Conservation (phyloP, 83 land plant genomes). For the Picea mariana region DNA sequence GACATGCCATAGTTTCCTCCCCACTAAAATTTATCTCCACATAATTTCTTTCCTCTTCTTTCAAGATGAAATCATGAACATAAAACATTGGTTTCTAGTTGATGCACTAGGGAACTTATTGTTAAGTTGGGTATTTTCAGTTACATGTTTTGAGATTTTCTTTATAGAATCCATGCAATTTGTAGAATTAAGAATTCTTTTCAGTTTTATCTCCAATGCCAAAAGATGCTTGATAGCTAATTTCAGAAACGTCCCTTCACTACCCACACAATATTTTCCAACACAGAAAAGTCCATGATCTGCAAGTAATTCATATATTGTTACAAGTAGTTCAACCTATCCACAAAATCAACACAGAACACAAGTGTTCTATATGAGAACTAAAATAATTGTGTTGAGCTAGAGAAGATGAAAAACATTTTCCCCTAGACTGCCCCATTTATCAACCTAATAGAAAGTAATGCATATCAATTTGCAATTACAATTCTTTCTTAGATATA, state of each 20-base stretch:
- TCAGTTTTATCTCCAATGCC: slow-evolving; percentile 77
- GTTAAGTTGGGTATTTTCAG: background rate
- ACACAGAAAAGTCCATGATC: slow-evolving; percentile 76
- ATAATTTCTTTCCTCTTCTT: slow-evolving; percentile 20
- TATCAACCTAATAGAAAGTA: background rate
- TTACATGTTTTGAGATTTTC: slow-evolving; percentile 3
- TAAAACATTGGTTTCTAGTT: background rate
- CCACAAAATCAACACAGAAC: slow-evolving; percentile 4
- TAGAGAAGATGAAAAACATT: too few relatives aligned
- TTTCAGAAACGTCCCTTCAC: too few relatives aligned
- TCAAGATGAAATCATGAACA: slow-evolving; percentile 15
- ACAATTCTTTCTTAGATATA: too few relatives aligned
- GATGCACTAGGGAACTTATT: slow-evolving; percentile 11
- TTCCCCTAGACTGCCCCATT: too few relatives aligned
- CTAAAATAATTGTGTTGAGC: background rate
- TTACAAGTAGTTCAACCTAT: slow-evolving; percentile 85
- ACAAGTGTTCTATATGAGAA: background rate
- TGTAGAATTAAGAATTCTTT: slow-evolving; percentile 15
- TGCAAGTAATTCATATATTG: slow-evolving; percentile 88
- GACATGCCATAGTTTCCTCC: slow-evolving; percentile 6
- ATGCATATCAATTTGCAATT: background rate
- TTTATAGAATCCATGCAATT: slow-evolving; percentile 3
- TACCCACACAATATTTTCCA: too few relatives aligned
- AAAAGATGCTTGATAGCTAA: slow-evolving; percentile 83
- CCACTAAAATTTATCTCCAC: slow-evolving; percentile 15